Conservation (phyloP, 2,329 filamentous ascomycete species). For the Aureobasidium sp. region DNA sequence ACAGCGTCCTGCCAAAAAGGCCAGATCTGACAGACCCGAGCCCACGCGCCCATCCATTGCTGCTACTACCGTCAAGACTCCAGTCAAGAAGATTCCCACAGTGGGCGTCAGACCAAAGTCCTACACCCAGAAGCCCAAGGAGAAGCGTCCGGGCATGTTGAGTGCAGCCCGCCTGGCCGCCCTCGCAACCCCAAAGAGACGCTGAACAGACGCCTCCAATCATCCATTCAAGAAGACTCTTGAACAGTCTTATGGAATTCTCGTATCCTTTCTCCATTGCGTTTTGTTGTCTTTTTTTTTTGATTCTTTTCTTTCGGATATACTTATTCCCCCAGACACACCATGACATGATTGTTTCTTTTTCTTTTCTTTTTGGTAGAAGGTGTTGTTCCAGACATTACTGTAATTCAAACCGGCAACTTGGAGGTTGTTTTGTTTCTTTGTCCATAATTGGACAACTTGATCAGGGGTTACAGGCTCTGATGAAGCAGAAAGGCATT, state of each 20-base stretch:
- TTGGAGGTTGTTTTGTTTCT: constrained; percentile 3
- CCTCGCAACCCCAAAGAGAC: constrained; percentile 15
- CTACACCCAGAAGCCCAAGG: constrained; percentile 24
- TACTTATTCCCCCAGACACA: constrained; percentile 2
- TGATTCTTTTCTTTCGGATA: background rate
- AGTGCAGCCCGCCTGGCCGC: constrained; percentile 16
- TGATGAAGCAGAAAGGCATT: constrained; percentile 19
- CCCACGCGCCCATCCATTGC: constrained; percentile 21
- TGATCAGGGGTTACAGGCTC: constrained; percentile 17
- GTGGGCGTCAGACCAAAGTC: constrained; percentile 30
- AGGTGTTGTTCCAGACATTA: constrained; percentile 26
- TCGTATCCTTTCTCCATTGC: background rate
- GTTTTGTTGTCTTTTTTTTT: background rate
- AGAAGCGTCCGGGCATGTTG: constrained; percentile 17
- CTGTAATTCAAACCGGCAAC: background rate
- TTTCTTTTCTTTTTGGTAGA: constrained; percentile 22
- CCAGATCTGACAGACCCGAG: constrained; percentile 2
- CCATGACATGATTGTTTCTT: background rate
- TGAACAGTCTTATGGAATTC: background rate
- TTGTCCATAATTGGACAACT: background rate
- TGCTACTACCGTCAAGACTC: constrained; percentile 21
- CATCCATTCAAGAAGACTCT: background rate
- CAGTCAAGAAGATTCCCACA: constrained; percentile 22
- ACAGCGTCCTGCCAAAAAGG: constrained; percentile 19
- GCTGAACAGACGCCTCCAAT: background rate